Evolutionary conservation across 805 yeast species (phyloP).

Genomic region (Candida anglica): DNA sequence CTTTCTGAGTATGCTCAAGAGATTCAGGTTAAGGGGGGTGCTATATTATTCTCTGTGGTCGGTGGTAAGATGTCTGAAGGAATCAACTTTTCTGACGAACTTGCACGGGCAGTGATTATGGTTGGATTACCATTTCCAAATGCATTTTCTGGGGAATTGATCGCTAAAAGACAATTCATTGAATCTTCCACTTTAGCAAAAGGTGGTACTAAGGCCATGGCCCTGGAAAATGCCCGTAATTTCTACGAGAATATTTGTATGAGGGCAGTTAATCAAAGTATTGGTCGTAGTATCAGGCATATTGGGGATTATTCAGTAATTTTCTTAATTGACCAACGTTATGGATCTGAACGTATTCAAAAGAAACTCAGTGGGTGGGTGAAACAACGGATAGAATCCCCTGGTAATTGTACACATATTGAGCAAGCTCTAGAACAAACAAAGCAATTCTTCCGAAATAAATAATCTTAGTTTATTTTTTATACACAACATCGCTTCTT

Average conservation of each 20-base stretch:
- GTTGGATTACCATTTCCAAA: conserved; percentile 90
- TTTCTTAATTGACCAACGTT: conserved; percentile 67
- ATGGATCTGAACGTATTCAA: conserved; percentile 41
- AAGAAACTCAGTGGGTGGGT: conserved; percentile 76
- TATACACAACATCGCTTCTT: conserved; percentile 51
- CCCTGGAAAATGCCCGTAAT: conserved; percentile 45
- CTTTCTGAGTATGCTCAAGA: conserved; percentile 48
- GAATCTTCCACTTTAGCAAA: conserved; percentile 44
- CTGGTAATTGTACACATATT: conserved; percentile 3
- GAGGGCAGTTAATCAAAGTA: conserved; percentile 88
- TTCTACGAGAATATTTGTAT: conserved; percentile 83
- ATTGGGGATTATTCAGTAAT: conserved; percentile 75
- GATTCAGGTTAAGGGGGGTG: conserved; percentile 46
- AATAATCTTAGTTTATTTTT: not conserved
- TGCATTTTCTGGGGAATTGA: conserved; percentile 72
- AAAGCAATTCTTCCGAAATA: conserved; percentile 26
- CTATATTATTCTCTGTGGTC: conserved; percentile 75
- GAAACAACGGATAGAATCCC: conserved; percentile 14
- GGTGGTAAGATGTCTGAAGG: conserved; percentile 95
- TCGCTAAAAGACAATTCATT: conserved; percentile 65
- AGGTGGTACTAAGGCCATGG: conserved; percentile 46
- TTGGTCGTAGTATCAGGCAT: conserved; percentile 90
- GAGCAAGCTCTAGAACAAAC: conserved; percentile 17
- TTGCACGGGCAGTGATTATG: conserved; percentile 87
- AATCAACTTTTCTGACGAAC: conserved; percentile 79